These are phyloP conservation scores for Clathrus columnatus DNA, from an alignment of 768 basidiomycete species.

Conservation along the genomic window DNA sequence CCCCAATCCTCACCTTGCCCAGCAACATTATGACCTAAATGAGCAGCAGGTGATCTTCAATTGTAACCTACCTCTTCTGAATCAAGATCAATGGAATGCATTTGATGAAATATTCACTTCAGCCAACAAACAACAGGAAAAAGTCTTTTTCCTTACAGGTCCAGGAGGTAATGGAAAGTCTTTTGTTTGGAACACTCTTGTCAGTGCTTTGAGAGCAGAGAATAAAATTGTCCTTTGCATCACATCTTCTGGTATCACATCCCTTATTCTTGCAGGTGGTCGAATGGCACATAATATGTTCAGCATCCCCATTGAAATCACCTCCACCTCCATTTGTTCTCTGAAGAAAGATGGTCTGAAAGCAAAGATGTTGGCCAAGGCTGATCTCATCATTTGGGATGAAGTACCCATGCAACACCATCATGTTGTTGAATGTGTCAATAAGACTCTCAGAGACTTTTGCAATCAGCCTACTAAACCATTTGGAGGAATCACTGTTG, in stretches of 20 bases:
- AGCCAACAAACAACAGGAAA: slow-evolving; percentile 14
- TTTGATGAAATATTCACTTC: slow-evolving; percentile 24
- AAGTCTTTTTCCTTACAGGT: slow-evolving; percentile 32
- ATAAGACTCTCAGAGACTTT: slow-evolving; percentile 21
- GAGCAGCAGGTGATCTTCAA: not conserved
- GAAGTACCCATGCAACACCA: slow-evolving; percentile 32
- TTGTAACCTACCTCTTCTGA: slow-evolving; percentile 17
- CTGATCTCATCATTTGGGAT: slow-evolving; percentile 37
- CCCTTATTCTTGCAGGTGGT: slow-evolving; percentile 34
- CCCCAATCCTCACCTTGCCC: slow-evolving; percentile 12
- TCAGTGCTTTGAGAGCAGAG: slow-evolving; percentile 19
- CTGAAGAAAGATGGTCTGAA: slow-evolving; percentile 26
- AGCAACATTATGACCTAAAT: slow-evolving; percentile 12
- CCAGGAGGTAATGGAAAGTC: slow-evolving; percentile 40
- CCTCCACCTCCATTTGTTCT: slow-evolving; percentile 23
- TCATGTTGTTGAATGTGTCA: slow-evolving; percentile 31
- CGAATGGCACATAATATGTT: slow-evolving; percentile 40
- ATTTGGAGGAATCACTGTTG: slow-evolving; percentile 35
- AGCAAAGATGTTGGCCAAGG: slow-evolving; percentile 26
- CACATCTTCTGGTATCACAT: slow-evolving; percentile 41
- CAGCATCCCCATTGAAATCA: slow-evolving; percentile 34
- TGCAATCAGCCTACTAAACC: slow-evolving; percentile 9
- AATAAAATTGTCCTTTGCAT: slow-evolving; percentile 35
- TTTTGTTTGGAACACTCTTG: slow-evolving; percentile 31
- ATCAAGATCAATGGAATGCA: slow-evolving; percentile 22